Conservation (phyloP, 2,329 filamentous ascomycete genomes). For the Ustulina deusta region DNA sequence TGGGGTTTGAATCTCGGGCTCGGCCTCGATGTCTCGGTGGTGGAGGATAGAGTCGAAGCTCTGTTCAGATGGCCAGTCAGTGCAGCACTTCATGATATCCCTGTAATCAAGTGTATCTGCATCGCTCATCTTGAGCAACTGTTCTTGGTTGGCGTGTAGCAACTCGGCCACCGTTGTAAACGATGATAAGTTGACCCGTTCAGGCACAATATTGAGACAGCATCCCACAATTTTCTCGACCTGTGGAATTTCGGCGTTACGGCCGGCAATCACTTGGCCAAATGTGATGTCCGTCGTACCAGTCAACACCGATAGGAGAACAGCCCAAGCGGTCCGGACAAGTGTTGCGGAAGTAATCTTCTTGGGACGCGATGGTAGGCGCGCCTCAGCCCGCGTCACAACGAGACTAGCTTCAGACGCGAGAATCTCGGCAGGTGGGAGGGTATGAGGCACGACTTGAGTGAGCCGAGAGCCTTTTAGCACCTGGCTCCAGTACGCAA, state of each 20-base stretch:
- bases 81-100: slow-evolving; percentile 20
- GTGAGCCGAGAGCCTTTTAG: slow-evolving; percentile 20
- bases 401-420: background rate
- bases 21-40: slow-evolving; percentile 19
- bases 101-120: slow-evolving; percentile 18
- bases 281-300: slow-evolving; percentile 12
- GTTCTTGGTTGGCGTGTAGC: slow-evolving; percentile 15
- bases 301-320: slow-evolving; percentile 9
- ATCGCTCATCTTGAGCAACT: slow-evolving; percentile 17
- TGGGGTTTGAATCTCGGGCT: slow-evolving; percentile 21
- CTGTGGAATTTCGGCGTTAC: slow-evolving; percentile 17
- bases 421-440: background rate
- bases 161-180: slow-evolving; percentile 9
- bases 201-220: slow-evolving; percentile 26
- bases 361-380: slow-evolving; percentile 14
- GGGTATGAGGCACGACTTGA: slow-evolving; percentile 11
- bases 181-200: slow-evolving; percentile 16
- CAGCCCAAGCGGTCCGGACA: slow-evolving; percentile 18
- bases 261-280: slow-evolving; percentile 23
- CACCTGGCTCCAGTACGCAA: slow-evolving; percentile 12
- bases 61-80: slow-evolving; percentile 21
- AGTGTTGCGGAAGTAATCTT: slow-evolving; percentile 25
- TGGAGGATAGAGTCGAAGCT: slow-evolving; percentile 24
- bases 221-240: slow-evolving; percentile 23
- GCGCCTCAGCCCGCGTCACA: background rate